Base-by-base conservation (phyloP, 2,329 filamentous ascomycete genomes). In the Penicillium thymicola region DNA sequence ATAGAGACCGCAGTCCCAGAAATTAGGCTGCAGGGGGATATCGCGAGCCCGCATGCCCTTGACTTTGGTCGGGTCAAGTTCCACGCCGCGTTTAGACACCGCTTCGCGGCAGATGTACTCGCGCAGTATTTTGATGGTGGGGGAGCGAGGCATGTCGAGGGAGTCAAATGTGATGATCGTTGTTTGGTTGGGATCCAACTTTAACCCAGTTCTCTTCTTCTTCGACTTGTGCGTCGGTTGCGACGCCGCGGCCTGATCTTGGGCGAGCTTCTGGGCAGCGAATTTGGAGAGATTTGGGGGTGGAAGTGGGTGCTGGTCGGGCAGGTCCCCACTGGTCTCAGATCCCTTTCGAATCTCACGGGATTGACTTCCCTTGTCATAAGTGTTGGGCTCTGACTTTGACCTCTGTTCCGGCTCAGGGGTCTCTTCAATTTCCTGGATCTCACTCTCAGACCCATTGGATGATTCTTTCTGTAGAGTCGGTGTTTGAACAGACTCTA, bases 151-250 rank as follows among this genome's bases (percentile, higher is more conserved):
- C 5, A 73, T 66, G n/a, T 86, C 87, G 1, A 97, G 80, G 0
- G 94, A 97, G 72, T 99, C 94, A 27, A 97, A 82, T 0, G 90
- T 91, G 61, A 97, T 86, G 59, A 97, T 92, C 36, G 84, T 83
- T 1, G 90, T 85, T 49, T 85, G 80, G 9, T 75, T 76, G 1
- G 78, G 74, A 51, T 84, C 77, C 55, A 77, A 75, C 59, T 78
- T 82, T 65, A 63, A 32, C 59, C 62, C 54, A 59, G 59, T 30
- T 48, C 59, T 54, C 69, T 73, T 65, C 72, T 65, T 67, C 60
- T 65, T 67, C 21, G 46, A 32, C 27, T 65, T 66, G 34, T 25
- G 54, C 16, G 48, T 42, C 7, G 60, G 44, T n/a, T 49, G 58
- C 11, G 56, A 51, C 9, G 54, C 38, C 4, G 38, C 42, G 5